phyloP scores from a whole-genome alignment of 441 rosid genomes.

The Adansonia rubrostipa region DNA sequence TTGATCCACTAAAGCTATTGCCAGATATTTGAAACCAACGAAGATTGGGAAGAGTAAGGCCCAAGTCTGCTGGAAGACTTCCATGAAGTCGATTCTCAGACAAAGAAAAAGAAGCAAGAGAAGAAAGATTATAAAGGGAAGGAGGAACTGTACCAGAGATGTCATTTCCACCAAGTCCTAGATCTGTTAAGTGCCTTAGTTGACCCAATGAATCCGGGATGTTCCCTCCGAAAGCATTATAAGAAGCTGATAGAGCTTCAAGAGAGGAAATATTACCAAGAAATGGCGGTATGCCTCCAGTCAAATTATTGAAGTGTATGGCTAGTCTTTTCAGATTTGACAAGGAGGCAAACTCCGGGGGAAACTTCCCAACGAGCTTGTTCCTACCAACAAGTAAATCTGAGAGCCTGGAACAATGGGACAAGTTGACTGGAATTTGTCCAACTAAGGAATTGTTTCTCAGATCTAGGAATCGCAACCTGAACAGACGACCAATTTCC shows the following conservation, averaged over 20 bases:
- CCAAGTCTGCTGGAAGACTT: conserved; percentile 11
- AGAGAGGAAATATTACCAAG: conserved; percentile 11
- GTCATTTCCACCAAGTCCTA: not conserved
- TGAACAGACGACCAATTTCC: conserved; percentile 11
- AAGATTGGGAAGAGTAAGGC: conserved; percentile 7
- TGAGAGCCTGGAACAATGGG: not conserved
- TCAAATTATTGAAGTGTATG: conserved; percentile 2
- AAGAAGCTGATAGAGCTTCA: not conserved
- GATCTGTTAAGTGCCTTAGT: not conserved
- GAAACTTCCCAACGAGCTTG: conserved; percentile 23
- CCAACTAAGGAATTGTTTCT: conserved; percentile 4
- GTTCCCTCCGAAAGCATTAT: conserved; percentile 6
- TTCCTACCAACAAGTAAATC: not conserved
- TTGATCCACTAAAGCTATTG: not conserved
- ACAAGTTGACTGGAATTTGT: conserved; percentile 18
- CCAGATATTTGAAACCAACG: not conserved
- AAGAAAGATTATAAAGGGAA: conserved; percentile 19
- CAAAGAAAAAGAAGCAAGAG: not conserved
- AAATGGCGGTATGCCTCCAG: conserved; percentile 27
- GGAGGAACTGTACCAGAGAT: conserved; percentile 15
- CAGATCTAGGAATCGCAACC: not conserved
- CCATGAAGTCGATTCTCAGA: not conserved
- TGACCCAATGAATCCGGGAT: conserved; percentile 19
- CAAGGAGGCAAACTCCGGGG: conserved; percentile 4
- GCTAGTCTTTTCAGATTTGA: not conserved